Evolutionary conservation across 805 yeast genomes (phyloP).

Genomic region (Vanderwaltozyma polyspora): DNA sequence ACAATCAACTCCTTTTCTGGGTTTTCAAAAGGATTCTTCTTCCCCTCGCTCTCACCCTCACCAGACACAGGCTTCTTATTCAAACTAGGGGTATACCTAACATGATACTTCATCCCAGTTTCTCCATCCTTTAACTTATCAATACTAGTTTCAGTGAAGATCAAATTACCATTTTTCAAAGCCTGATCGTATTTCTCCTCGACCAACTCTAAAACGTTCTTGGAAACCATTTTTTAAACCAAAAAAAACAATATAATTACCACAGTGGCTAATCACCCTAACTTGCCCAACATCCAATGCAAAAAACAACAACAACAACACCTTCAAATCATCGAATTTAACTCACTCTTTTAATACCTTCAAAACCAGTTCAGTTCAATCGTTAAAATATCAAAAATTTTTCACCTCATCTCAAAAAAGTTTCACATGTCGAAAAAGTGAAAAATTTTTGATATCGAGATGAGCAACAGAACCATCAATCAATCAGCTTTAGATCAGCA

Average conservation of each 20-base stretch:
- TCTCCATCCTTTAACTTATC: conserved; percentile 22
- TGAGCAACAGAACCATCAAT: too few species aligned
- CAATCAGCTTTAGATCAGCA: too few species aligned
- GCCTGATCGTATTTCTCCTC: conserved; percentile 37
- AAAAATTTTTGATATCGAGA: too few species aligned
- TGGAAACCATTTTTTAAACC: conserved; percentile 1
- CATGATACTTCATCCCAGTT: conserved; percentile 23
- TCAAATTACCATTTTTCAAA: conserved; percentile 33
- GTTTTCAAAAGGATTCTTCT: conserved; percentile 64
- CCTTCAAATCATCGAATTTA: too few species aligned
- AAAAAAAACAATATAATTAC: too few species aligned
- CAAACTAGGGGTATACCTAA: conserved; percentile 26
- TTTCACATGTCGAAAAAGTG: too few species aligned
- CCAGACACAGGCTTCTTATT: conserved; percentile 31
- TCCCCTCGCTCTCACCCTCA: conserved; percentile 20
- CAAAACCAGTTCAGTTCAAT: too few species aligned
- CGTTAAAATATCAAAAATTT: too few species aligned
- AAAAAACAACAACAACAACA: too few species aligned
- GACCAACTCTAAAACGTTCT: conserved; percentile 1
- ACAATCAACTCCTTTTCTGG: conserved; percentile 71
- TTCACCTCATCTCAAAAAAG: too few species aligned
- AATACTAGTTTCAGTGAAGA: conserved; percentile 32
- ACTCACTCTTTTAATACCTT: too few species aligned
- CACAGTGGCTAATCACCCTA: background rate
- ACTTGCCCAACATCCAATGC: background rate